Conservation (phyloP, 768 basidiomycete species). For the Asterophora parasitica region DNA sequence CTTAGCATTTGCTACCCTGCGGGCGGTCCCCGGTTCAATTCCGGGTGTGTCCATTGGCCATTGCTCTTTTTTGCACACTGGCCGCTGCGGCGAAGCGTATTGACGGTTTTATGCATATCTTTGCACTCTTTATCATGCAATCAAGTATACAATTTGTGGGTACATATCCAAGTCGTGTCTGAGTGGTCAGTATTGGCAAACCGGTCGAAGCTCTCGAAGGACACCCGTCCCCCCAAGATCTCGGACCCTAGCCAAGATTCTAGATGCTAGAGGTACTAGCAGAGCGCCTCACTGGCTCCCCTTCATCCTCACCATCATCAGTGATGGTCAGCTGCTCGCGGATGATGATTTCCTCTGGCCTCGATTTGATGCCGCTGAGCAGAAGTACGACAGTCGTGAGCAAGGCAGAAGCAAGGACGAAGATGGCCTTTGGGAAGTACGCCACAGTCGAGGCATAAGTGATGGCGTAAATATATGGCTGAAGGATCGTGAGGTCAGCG, state of each 20-base stretch:
- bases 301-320: conserved; percentile 5
- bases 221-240: too few relatives aligned
- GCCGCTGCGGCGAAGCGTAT: too few relatives aligned
- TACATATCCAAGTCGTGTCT: too few relatives aligned
- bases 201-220: too few relatives aligned
- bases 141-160: too few relatives aligned
- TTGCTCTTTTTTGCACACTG: too few relatives aligned
- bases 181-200: too few relatives aligned
- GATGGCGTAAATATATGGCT: conserved; percentile 68
- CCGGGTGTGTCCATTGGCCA: too few relatives aligned
- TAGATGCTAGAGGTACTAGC: neutral
- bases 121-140: too few relatives aligned
- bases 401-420: conserved; percentile 54
- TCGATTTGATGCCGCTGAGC: conserved; percentile 33
- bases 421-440: conserved; percentile 64
- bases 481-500: neutral
- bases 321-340: conserved; percentile 2
- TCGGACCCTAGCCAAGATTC: neutral
- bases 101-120: too few relatives aligned
- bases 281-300: neutral
- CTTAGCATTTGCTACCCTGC: too few relatives aligned
- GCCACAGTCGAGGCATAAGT: conserved; percentile 64
- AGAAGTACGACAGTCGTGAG: conserved; percentile 44
- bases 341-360: conserved; percentile 11
- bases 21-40: too few relatives aligned